Evolutionary conservation across 768 basidiomycete genomes (phyloP).

Genomic region (Termitomyces sp.): DNA sequence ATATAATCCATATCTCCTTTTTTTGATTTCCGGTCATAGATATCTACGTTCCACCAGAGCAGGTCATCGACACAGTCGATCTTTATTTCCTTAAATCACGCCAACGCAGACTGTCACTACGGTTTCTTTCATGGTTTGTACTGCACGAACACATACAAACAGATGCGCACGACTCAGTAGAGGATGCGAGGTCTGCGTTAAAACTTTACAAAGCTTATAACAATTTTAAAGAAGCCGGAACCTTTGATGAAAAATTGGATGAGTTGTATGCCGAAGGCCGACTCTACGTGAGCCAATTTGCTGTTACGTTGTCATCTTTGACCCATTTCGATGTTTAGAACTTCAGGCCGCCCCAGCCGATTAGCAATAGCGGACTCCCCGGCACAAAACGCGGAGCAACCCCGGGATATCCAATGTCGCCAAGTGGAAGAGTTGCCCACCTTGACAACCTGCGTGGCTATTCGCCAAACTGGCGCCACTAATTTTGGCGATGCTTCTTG

Average conservation of each 20-base stretch:
- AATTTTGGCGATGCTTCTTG: not conserved
- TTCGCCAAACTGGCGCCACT: constrained; percentile 5
- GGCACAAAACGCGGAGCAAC: constrained; percentile 5
- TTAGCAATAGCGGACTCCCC: not conserved
- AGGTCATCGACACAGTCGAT: constrained; percentile 96
- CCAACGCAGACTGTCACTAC: constrained; percentile 84
- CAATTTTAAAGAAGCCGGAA: constrained; percentile 65
- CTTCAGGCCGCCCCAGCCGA: constrained; percentile 15
- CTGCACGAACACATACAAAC: constrained; percentile 88
- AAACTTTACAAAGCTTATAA: constrained; percentile 80
- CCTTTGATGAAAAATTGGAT: constrained; percentile 86
- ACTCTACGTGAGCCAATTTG: constrained; percentile 50
- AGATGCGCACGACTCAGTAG: constrained; percentile 97
- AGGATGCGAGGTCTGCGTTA: constrained; percentile 87
- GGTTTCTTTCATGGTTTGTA: constrained; percentile 95
- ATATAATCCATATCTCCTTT: not conserved
- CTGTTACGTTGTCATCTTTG: not conserved
- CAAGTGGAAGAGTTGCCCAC: not conserved
- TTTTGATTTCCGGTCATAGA: constrained; percentile 40
- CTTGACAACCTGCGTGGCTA: not conserved
- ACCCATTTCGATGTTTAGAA: constrained; percentile 11
- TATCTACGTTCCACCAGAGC: constrained; percentile 91
- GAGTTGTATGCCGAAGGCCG: constrained; percentile 76
- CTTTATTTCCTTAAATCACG: constrained; percentile 83
- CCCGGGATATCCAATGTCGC: constrained; percentile 3